Base-by-base conservation (phyloP, 805 yeast species). In the Vanderwaltozyma yarrowii region DNA sequence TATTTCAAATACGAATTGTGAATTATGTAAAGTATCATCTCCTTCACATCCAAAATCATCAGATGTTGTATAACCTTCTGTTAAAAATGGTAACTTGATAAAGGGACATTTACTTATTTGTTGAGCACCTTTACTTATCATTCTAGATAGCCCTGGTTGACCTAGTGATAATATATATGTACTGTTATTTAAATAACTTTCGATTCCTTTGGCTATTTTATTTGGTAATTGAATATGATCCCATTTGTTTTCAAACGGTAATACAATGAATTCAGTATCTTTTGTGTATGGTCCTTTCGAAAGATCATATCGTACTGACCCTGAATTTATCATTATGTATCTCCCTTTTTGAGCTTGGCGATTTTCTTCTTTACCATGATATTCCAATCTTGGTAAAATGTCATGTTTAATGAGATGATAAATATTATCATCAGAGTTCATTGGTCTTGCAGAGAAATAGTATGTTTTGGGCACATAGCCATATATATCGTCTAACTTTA, bases 11-110 rank as follows among this genome's bases (percentile, higher is more conserved):
- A 69, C 64, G 0, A 65, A 64, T 33, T 80, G 71, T 1, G 83
- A 71, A 41, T 62, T 65, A 61, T 82, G 88, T 40, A 76, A 49
- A 28, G 86, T 70, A 65, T 83, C 97, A 55, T 92, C 98, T 17
- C 98, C 98, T 44, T 78, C 76, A 45, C 66, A 60, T 0, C 96
- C 98, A 48, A 71, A 69, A 51, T 89, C 97, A 54, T 92, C 98
- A 33, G 60, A 50, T 0, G 98, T 89, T 0, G 76, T 78, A 49
- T 81, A 83, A 0, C 98, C 98, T 43, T 73, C 74, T 1, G 76
- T 51, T 12, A 69, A 51, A 9, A 47, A 51, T 5, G 56, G 56
- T 12, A 44, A 32, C 5, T 42, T 30, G 9, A 51, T 42, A 21
- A 47, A 41, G 5, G 62, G 62, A 30, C 62, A 58, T 20, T 23